Evolutionary conservation across 257 asterid genomes (phyloP), one percentile per base, ranked within the genome.

Genomic region (Solanum medicagineum): DNA sequence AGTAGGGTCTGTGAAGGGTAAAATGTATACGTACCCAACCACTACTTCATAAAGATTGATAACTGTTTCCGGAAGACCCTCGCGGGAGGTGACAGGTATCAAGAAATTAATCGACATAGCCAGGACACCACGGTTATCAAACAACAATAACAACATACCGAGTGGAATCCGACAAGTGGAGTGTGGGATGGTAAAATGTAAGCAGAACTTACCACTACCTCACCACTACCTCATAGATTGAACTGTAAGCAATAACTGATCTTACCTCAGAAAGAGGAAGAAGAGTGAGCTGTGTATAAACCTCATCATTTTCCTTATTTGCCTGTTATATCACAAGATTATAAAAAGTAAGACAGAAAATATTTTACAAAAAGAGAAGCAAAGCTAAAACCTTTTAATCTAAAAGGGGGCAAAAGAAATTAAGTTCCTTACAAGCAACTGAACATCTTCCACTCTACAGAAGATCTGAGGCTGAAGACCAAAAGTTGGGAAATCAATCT

Each of bases 301-400:
- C 99, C 93, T 97, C 99, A 89, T 97, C 99, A 88, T 94, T 97
- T 89, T 97, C 98, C 93, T 93, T 94, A 87, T 95, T 97, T 26
- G 98, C 99, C 99, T 97, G 91, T 88, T 60, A 60, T 60, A 84
- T 80, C 70, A 87, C 73, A 29, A 84, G 11, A 88, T 47, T n/a
- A 87, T 7, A 29, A 63, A 47, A 47, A 16, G 55, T 5, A 55
- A 55, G n/a, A 9, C 51, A 83, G 10, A 56, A 20, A 57, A 68
- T 32, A 44, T 29, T 32, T 32, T 7, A 57, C 24, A 22, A 74
- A 56, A 73, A 8, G 66, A 17, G 17, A 0, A 74, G 22, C 49
- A 79, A 53, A 65, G 26, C 42, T 45, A 26, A 20, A 84, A 26
- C 29, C 55, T 45, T 13, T 53, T 54, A 40, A 55, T 22, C 68